Conservation (phyloP, 306 rosid species). For the Vachellia pachyceras region DNA sequence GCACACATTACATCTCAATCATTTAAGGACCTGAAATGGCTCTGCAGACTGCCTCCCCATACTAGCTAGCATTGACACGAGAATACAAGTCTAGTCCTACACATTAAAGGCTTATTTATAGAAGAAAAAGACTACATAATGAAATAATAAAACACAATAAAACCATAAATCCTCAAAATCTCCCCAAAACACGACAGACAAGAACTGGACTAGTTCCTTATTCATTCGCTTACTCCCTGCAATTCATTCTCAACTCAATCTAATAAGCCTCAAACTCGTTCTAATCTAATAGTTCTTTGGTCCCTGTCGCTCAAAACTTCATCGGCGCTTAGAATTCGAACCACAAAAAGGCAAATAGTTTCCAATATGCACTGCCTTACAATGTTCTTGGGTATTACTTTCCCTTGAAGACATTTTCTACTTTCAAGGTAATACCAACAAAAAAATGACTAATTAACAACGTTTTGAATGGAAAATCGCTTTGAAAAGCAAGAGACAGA, state of each 20-base stretch:
- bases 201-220: not conserved
- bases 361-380: not conserved
- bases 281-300: not conserved
- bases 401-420: not conserved
- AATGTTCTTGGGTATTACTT: not conserved
- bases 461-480: not conserved
- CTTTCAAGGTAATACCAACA: not conserved
- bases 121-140: too few relatives aligned
- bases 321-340: not conserved
- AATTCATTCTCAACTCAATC: not conserved
- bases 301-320: not conserved
- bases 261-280: not conserved
- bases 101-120: too few relatives aligned
- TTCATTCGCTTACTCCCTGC: not conserved
- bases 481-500: not conserved
- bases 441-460: not conserved
- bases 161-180: not conserved
- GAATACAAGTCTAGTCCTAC: too few relatives aligned
- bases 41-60: too few relatives aligned
- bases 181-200: not conserved
- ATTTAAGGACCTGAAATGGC: too few relatives aligned
- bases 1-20: too few relatives aligned
- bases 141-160: too few relatives aligned
- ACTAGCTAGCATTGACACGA: too few relatives aligned
- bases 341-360: not conserved